Conservation (phyloP, 805 yeast species). For the Cyberlindnera samutprakarnensis region DNA sequence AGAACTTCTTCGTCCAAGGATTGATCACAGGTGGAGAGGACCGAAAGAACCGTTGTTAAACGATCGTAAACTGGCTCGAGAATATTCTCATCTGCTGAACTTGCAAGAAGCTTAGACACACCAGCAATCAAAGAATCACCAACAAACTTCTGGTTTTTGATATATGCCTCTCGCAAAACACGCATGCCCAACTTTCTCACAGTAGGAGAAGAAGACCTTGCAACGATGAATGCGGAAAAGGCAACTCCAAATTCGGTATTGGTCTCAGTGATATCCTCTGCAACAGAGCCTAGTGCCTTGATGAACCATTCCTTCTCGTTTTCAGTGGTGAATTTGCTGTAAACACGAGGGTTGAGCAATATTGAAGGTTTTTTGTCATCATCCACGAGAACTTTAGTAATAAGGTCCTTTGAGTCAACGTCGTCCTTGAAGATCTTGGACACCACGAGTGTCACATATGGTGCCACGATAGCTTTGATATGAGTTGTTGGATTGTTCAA, state of each 20-base stretch:
- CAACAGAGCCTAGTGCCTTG: slow-evolving; percentile 33
- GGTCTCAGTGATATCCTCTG: slow-evolving; percentile 16
- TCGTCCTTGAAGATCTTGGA: slow-evolving; percentile 19
- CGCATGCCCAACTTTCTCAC: slow-evolving; percentile 8
- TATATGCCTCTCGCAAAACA: slow-evolving; percentile 27
- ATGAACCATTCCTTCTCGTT: slow-evolving; percentile 48
- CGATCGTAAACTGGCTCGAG: slow-evolving; percentile 22
- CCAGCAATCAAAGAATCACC: slow-evolving; percentile 40
- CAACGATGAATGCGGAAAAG: slow-evolving; percentile 40
- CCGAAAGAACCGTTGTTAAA: slow-evolving; percentile 29
- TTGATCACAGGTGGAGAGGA: slow-evolving; percentile 26
- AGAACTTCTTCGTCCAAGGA: slow-evolving; percentile 16
- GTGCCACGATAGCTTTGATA: slow-evolving; percentile 35
- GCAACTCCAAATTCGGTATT: slow-evolving; percentile 29
- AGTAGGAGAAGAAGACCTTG: slow-evolving; percentile 24
- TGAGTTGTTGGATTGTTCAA: slow-evolving; percentile 44
- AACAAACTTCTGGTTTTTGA: slow-evolving; percentile 28
- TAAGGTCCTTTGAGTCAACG: slow-evolving; percentile 22
- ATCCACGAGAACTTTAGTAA: slow-evolving; percentile 28
- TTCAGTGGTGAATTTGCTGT: slow-evolving; percentile 37
- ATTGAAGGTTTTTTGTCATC: slow-evolving; percentile 40
- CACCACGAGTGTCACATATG: slow-evolving; percentile 38
- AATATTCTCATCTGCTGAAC: slow-evolving; percentile 7
- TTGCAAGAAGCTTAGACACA: slow-evolving; percentile 24
- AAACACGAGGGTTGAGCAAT: slow-evolving; percentile 38